Base-by-base conservation (phyloP, 352 stramenopile genomes). In the Phytophthora colocasiae region DNA sequence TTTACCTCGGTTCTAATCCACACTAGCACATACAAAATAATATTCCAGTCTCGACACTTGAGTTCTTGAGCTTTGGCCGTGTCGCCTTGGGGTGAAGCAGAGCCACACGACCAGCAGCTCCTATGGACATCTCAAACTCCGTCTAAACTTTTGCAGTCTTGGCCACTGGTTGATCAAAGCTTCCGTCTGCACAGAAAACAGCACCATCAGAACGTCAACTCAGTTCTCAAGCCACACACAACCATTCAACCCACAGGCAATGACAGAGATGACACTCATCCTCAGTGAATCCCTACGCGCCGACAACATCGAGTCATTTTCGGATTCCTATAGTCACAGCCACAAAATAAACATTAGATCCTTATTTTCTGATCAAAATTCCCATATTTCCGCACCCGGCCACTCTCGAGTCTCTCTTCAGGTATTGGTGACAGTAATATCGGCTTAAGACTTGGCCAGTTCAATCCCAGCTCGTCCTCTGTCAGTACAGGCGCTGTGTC, bases 381-480 rank as follows among this genome's bases (percentile, higher is more conserved):
- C n/a, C 11, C 17, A 51, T 45, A 32, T 15, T 32, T 60, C 17
- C 66, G 24, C 73, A 86, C 75, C 10, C 77, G 78, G 44, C 81
- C 83, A 27, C 74, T 82, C 43, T 87, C 79, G 12, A 69, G 48
- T 6, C 71, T 77, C 58, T 92, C 84, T 44, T 92, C 84, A 2
- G 80, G 70, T 63, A 92, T 92, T 4, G 84, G 84, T 32, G 84
- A 92, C 39, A 92, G 74, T 52, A 91, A 41, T 51, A 87, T 76
- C 12, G 80, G 77, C 29, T 80, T 83, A 12, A 84, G 59, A 46
- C 52, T 78, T 15, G 81, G 77, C 81, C 81, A 90, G 58, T 88
- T 64, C 14, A 83, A 64, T 8, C 62, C 70, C 34, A 68, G 29
- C 27, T 80, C 70, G 22, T 69, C 65, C 32, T 80, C 69, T 2